Base-by-base conservation (phyloP, 768 basidiomycete species). In the Butyriboletus loyo region DNA sequence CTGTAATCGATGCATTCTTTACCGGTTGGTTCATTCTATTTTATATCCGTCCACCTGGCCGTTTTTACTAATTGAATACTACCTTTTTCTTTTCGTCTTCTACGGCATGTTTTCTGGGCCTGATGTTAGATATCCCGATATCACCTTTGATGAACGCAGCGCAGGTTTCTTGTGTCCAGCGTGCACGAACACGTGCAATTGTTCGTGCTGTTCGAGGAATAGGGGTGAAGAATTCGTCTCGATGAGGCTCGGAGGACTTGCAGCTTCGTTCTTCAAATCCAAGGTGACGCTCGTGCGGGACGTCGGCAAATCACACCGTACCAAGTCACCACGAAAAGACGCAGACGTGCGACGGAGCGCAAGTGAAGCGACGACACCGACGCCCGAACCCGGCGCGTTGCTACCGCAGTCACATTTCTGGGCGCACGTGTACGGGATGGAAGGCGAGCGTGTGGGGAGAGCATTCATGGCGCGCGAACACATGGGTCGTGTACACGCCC, bases 161-260 rank as follows among this genome's bases (percentile, higher is more conserved):
- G 54, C 56, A 4, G 48, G 60, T 7, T 77, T 75, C 46, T 49
- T 58, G 22, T 84, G 83, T 56, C 82, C 82, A 0, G 56, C 24
- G 14, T 84, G 81, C 58, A 58, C 61, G 4, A 58, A 67, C 11
- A 73, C 55, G 11, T 84, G 82, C 64, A 80, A 76, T 40, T 84
- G 82, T 60, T 75, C 77, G 11, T 0, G 6, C 0, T 83, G 81
- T 57, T 69, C 75, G 14, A 55, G 63, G 25, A 72, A 56, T 52
- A 73, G 82, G 6, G 80, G 81, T 6, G 82, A 80, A 46, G 56
- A 62, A 11, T 82, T 80, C 52, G 50, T 80, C 10, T 65, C 72
- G 8, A 65, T 65, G 57, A 56, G 66, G 39, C 55, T 55, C 1
- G 64, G 56, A 4, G 65, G 64, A 14, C 55, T 63, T 9, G 67